A percentile compares a stretch with the other conserved stretches of the same genome.
phyloP scores from a whole-genome alignment of 352 stramenopile species.

The Phytophthora cactorum region DNA sequence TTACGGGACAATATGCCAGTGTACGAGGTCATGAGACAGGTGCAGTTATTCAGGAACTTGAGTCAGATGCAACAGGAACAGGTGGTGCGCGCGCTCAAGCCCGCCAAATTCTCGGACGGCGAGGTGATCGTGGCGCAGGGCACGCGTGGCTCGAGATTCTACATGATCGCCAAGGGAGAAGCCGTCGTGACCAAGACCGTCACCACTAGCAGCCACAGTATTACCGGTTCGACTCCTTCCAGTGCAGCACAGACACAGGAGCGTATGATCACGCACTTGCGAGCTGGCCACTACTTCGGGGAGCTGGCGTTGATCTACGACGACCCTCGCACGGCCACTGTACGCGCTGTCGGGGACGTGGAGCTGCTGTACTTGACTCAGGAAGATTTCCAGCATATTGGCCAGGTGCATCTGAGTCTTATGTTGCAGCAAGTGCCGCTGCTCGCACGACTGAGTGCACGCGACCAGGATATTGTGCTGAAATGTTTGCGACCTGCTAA shows the following conservation, averaged over 20 bases:
- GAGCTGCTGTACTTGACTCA: conserved; percentile 87
- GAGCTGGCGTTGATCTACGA: conserved; percentile 93
- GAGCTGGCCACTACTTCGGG: conserved; percentile 94
- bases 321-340: conserved; percentile 85
- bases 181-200: conserved; percentile 87
- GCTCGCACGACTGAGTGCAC: conserved; percentile 67
- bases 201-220: conserved; percentile 36
- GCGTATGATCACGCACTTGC: conserved; percentile 88
- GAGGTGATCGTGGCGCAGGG: conserved; percentile 90
- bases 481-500: conserved; percentile 83
- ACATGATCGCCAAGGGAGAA: conserved; percentile 91
- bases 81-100: conserved; percentile 84
- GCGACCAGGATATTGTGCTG: conserved; percentile 84
- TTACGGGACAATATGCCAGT: conserved; percentile 86
- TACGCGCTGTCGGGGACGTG: conserved; percentile 77
- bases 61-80: conserved; percentile 90
- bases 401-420: conserved; percentile 85
- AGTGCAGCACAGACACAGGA: conserved; percentile 59
- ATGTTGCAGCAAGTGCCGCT: conserved; percentile 90
- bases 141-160: conserved; percentile 84
- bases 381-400: conserved; percentile 89
- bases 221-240: conserved; percentile 37
- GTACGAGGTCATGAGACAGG: conserved; percentile 90
- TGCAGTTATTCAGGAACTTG: conserved; percentile 88
- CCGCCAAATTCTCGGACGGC: conserved; percentile 83